Percentiles rank a stretch among this genome's conserved stretches.
phyloP scores from a whole-genome alignment of 225 moss, liverwort and hornwort species.

The Sphagnum contortum region DNA sequence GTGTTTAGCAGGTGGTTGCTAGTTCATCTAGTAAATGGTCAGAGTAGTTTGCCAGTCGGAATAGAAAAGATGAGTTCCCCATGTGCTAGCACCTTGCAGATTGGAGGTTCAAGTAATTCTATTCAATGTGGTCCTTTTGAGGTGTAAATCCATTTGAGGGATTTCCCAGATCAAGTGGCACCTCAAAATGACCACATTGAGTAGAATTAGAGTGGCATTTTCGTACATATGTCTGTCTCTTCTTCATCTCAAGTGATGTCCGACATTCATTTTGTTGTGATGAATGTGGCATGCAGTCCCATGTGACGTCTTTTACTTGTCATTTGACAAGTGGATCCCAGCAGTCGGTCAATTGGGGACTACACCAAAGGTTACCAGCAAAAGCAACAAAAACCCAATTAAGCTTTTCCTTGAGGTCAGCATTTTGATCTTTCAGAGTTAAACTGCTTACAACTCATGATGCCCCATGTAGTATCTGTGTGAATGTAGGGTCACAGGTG shows the following conservation, averaged over 20 bases:
- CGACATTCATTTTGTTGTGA: too few species aligned
- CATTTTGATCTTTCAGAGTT: neutral
- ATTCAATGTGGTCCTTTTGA: too few species aligned
- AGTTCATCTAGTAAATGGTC: too few species aligned
- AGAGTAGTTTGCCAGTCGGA: too few species aligned
- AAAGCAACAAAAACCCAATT: slow-evolving; percentile 20
- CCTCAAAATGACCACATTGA: neutral
- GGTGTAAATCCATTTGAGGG: too few species aligned
- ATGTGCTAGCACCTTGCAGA: too few species aligned
- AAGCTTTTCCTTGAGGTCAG: slow-evolving; percentile 36
- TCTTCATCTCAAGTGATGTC: too few species aligned
- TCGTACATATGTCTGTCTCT: neutral
- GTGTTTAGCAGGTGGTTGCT: too few species aligned
- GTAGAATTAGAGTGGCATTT: neutral
- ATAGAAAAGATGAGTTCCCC: too few species aligned
- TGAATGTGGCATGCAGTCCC: slow-evolving; percentile 26
- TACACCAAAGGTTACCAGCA: slow-evolving; percentile 1
- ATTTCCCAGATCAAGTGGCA: neutral
- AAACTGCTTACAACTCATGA: neutral
- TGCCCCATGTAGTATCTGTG: too few species aligned
- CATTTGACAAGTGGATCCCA: slow-evolving; percentile 43
- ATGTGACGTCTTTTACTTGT: slow-evolving; percentile 49
- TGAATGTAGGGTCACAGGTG: too few species aligned
- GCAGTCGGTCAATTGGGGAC: slow-evolving; percentile 15
- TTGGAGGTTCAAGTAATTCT: too few species aligned